These are phyloP conservation scores for Apium graveolens DNA, from an alignment of 129 eudicot genomes.

Conservation along the genomic window DNA sequence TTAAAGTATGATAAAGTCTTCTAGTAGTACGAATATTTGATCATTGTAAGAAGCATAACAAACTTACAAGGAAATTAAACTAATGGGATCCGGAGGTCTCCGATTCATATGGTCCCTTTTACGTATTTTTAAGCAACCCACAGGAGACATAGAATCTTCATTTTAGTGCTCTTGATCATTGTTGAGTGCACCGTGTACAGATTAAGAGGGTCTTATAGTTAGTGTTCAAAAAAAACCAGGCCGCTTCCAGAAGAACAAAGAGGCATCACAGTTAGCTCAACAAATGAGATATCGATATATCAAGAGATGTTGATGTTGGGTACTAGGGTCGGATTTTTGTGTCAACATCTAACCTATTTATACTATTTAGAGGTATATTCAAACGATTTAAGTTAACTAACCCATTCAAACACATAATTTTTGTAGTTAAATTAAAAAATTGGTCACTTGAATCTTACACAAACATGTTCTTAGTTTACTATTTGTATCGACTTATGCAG, in stretches of 20 bases:
- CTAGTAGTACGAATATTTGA: neutral
- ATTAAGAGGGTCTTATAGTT: neutral
- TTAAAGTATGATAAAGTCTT: neutral
- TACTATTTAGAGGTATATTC: too few relatives aligned
- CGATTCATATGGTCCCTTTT: slow-evolving; percentile 1
- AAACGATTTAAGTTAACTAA: too few relatives aligned
- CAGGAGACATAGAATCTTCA: neutral
- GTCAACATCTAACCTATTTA: too few relatives aligned
- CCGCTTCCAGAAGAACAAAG: neutral
- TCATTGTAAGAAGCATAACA: neutral
- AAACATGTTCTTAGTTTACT: too few relatives aligned
- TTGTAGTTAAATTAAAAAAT: too few relatives aligned
- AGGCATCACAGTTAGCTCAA: too few relatives aligned
- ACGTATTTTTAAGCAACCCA: neutral
- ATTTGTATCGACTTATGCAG: too few relatives aligned
- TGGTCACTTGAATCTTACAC: too few relatives aligned
- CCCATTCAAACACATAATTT: too few relatives aligned
- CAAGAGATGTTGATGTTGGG: too few relatives aligned
- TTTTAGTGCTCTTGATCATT: slow-evolving; percentile 6
- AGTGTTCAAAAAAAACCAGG: neutral
- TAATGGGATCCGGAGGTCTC: neutral
- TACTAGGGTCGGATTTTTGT: too few relatives aligned
- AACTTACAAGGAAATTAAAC: neutral
- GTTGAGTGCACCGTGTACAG: neutral
- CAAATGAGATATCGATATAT: too few relatives aligned